Conservation (phyloP, 225 moss, liverwort and hornwort species). For the Ulota crispa region DNA sequence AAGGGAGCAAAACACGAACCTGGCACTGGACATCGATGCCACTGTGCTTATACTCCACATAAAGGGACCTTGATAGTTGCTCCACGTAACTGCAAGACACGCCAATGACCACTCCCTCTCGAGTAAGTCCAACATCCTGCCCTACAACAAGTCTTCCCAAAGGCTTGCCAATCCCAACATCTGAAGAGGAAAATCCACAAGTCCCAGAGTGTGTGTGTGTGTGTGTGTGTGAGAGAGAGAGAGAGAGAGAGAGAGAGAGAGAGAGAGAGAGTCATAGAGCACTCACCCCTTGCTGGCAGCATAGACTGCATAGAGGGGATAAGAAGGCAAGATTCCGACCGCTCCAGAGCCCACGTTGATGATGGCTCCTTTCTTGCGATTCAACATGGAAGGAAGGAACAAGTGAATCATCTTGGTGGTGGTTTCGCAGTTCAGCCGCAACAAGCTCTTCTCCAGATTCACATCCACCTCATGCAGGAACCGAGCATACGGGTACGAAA, state of each 20-base stretch:
- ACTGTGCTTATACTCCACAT: constrained; percentile 79
- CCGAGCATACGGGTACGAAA: constrained; percentile 69
- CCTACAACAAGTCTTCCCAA: neutral
- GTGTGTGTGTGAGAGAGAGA: too few species aligned
- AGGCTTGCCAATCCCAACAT: neutral
- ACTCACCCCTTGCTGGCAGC: constrained; percentile 69
- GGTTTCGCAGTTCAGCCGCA: constrained; percentile 65
- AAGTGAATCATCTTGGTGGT: constrained; percentile 65
- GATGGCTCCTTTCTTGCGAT: constrained; percentile 58
- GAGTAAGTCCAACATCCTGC: neutral
- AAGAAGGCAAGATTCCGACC: constrained; percentile 57
- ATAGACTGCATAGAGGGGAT: constrained; percentile 69
- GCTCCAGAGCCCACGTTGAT: constrained; percentile 67
- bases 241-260: too few species aligned
- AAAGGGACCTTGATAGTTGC: constrained; percentile 64
- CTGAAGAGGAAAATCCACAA: neutral
- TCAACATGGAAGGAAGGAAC: constrained; percentile 64
- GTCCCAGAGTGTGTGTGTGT: neutral
- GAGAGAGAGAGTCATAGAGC: neutral
- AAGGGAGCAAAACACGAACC: constrained; percentile 25
- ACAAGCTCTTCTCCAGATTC: constrained; percentile 53
- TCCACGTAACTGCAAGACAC: constrained; percentile 53
- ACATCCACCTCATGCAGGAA: constrained; percentile 68
- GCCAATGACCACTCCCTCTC: neutral
- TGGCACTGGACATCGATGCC: constrained; percentile 79